Evolutionary conservation across 2,329 filamentous ascomycete species (phyloP).

Genomic region (Eutypella sp.): DNA sequence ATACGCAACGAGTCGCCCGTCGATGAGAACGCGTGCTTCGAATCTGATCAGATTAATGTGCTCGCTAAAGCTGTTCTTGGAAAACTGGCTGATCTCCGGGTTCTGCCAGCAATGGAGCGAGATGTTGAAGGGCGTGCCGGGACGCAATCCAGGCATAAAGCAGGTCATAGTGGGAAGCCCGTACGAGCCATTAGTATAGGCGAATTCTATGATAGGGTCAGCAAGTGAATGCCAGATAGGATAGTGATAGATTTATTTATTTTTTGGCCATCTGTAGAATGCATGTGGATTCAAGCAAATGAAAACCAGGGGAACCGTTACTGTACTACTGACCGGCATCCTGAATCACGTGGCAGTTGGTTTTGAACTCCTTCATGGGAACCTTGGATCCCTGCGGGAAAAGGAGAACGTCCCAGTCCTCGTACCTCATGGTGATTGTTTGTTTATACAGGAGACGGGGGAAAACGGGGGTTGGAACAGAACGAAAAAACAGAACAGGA

Average conservation of each 20-base stretch:
- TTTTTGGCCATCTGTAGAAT: too few relatives aligned
- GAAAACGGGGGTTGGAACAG: slow-evolving; percentile 14
- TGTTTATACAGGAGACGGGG: too few relatives aligned
- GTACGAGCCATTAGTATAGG: slow-evolving; percentile 42
- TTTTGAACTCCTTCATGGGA: slow-evolving; percentile 78
- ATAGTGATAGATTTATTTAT: too few relatives aligned
- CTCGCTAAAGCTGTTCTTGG: slow-evolving; percentile 48
- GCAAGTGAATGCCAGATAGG: slow-evolving; percentile 8
- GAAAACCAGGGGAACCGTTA: not conserved
- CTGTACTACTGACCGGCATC: slow-evolving; percentile 37
- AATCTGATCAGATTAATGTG: slow-evolving; percentile 53
- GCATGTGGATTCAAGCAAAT: not conserved
- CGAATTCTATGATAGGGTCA: slow-evolving; percentile 38
- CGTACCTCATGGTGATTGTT: slow-evolving; percentile 64
- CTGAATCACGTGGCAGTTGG: slow-evolving; percentile 65
- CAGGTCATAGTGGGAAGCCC: slow-evolving; percentile 63
- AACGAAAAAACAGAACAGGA: slow-evolving; percentile 11
- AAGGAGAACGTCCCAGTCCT: slow-evolving; percentile 80
- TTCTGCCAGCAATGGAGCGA: slow-evolving; percentile 71
- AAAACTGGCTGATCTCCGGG: slow-evolving; percentile 54
- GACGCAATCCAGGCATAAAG: slow-evolving; percentile 62
- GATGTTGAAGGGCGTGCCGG: slow-evolving; percentile 59
- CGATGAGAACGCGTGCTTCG: slow-evolving; percentile 63
- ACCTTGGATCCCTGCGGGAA: slow-evolving; percentile 64
- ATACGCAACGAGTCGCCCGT: slow-evolving; percentile 61